These are phyloP conservation scores for Trichothecium sympodiale DNA, from an alignment of 2,329 filamentous ascomycete species.

Conservation along the genomic window DNA sequence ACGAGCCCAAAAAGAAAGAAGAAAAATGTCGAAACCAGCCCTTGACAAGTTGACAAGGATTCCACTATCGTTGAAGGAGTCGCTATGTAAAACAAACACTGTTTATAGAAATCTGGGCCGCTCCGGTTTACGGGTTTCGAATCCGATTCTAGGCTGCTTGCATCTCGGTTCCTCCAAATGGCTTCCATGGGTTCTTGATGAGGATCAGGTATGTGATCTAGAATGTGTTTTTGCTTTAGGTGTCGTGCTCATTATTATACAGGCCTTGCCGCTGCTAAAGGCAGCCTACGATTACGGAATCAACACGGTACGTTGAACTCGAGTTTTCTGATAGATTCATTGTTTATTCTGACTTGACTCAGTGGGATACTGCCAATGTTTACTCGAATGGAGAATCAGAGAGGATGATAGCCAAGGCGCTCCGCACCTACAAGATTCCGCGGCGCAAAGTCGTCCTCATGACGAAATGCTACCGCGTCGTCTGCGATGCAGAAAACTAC, in stretches of 20 bases:
- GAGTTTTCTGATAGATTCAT: no score
- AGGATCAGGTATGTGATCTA: constrained; percentile 29
- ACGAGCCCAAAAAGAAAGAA: no score
- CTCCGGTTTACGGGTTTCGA: constrained; percentile 22
- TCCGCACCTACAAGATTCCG: constrained; percentile 45
- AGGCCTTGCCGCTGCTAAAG: constrained; percentile 46
- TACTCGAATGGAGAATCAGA: constrained; percentile 47
- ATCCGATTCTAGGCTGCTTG: constrained; percentile 19
- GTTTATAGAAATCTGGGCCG: not conserved
- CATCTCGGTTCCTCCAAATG: constrained; percentile 14
- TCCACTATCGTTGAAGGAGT: no score
- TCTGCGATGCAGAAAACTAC: constrained; percentile 26
- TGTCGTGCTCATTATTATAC: no score
- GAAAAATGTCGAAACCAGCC: no score
- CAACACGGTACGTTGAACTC: constrained; percentile 38
- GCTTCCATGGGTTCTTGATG: constrained; percentile 8
- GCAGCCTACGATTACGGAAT: constrained; percentile 49
- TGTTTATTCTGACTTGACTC: no score
- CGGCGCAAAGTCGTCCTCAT: constrained; percentile 45
- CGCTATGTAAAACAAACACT: no score
- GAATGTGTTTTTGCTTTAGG: no score
- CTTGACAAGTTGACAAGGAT: no score
- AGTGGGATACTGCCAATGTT: constrained; percentile 33
- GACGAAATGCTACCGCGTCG: constrained; percentile 41
- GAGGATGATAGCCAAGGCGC: constrained; percentile 42